A percentile compares a stretch with the other conserved stretches of the same genome.
Conservation (phyloP, 345 rosid species). For the Eucalyptus globulus region DNA sequence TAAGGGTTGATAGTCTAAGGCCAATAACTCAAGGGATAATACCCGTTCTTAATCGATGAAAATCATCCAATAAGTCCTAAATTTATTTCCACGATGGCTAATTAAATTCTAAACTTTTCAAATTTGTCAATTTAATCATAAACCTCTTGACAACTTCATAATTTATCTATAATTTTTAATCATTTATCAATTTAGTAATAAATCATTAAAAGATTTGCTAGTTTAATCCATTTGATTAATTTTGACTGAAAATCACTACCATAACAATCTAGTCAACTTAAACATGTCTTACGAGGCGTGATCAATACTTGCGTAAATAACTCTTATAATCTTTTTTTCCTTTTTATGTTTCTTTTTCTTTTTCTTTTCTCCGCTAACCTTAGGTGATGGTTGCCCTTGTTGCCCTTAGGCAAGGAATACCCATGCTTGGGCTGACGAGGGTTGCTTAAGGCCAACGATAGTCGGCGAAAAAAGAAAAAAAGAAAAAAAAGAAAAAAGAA, state of each 20-base stretch:
- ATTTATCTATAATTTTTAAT: background rate
- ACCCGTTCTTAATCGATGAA: rapidly evolving
- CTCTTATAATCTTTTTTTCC: too few species aligned
- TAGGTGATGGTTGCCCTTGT: background rate
- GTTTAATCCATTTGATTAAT: rapidly evolving
- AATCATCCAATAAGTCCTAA: background rate
- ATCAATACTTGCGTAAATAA: rapidly evolving
- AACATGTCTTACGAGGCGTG: rapidly evolving
- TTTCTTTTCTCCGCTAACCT: too few species aligned
- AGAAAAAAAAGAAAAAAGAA: background rate
- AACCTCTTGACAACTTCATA: background rate
- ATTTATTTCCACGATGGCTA: background rate
- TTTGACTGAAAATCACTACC: rapidly evolving
- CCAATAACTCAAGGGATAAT: background rate
- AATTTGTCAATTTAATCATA: background rate
- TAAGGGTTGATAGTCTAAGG: background rate
- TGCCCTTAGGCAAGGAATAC: background rate
- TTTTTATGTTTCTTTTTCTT: too few species aligned
- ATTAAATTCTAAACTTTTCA: too few species aligned
- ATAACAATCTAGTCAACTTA: too few species aligned
- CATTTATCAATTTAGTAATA: too few species aligned
- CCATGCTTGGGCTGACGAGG: rapidly evolving
- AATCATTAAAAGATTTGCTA: too few species aligned
- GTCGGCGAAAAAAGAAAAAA: rapidly evolving
- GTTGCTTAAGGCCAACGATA: background rate